Conservation (phyloP, 75 land plant species). For the Adiantum capillusveneris region DNA sequence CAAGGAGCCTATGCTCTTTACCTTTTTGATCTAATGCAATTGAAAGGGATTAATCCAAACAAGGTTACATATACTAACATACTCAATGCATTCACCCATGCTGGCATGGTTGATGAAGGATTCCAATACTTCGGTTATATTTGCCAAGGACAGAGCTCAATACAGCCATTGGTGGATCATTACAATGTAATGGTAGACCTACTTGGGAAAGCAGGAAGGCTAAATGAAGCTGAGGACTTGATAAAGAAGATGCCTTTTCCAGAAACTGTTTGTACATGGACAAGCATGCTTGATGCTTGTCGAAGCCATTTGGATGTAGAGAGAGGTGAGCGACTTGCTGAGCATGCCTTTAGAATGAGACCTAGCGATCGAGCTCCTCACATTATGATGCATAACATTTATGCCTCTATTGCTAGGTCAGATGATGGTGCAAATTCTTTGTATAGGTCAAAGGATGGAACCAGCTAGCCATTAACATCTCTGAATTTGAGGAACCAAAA, state of each 20-base stretch:
- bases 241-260: slow-evolving; percentile 1
- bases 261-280: slow-evolving; percentile 1
- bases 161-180: neutral
- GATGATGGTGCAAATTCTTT: too few species aligned
- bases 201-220: slow-evolving; percentile 3
- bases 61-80: slow-evolving; percentile 23
- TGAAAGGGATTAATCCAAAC: slow-evolving; percentile 16
- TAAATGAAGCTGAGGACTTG: slow-evolving; percentile 7
- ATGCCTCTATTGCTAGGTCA: neutral
- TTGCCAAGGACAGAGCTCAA: neutral
- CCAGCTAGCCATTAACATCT: too few species aligned
- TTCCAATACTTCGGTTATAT: slow-evolving; percentile 10
- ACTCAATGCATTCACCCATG: slow-evolving; percentile 20
- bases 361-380: neutral
- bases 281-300: slow-evolving; percentile 6
- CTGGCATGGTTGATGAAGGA: slow-evolving; percentile 12
- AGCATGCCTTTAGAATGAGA: slow-evolving; percentile 3
- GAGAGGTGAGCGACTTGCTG: neutral
- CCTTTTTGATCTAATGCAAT: slow-evolving; percentile 10
- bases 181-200: slow-evolving; percentile 6
- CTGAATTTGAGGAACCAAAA: too few species aligned
- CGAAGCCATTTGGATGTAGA: slow-evolving; percentile 1
- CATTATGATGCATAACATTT: neutral
- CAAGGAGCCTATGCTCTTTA: slow-evolving; percentile 8
- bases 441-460: too few species aligned